Evolutionary conservation across 176 grass and related monocot species (phyloP).

Genomic region (Eleusine coracana): DNA sequence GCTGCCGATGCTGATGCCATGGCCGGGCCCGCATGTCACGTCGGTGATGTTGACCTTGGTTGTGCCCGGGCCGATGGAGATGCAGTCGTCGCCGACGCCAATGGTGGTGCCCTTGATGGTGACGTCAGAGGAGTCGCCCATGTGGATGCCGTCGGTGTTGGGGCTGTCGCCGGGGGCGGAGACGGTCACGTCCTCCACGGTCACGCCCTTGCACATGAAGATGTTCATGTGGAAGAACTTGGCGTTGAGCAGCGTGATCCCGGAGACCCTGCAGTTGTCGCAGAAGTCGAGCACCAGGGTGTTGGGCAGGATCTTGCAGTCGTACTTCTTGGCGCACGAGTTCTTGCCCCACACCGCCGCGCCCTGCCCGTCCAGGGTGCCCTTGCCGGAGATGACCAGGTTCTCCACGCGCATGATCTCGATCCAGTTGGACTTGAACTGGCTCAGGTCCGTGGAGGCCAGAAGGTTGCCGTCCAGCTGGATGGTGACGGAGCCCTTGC

Average conservation of each 20-base stretch:
- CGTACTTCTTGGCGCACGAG: conserved; percentile 50
- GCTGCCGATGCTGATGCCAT: conserved; percentile 76
- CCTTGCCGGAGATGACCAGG: conserved; percentile 46
- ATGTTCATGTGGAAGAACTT: conserved; percentile 85
- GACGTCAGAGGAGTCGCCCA: conserved; percentile 50
- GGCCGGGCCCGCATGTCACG: conserved; percentile 68
- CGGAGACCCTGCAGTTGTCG: conserved; percentile 25
- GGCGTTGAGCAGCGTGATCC: conserved; percentile 47
- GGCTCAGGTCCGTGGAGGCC: conserved; percentile 42
- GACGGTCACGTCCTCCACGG: conserved; percentile 46
- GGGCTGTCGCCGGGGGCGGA: conserved; percentile 49
- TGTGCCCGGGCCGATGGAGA: conserved; percentile 61
- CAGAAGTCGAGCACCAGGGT: conserved; percentile 54
- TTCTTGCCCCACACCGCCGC: conserved; percentile 51
- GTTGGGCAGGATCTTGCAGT: conserved; percentile 59
- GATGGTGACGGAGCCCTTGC: conserved; percentile 50
- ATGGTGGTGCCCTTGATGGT: conserved; percentile 55
- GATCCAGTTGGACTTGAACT: conserved; percentile 54
- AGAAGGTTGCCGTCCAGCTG: conserved; percentile 55
- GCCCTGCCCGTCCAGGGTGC: conserved; percentile 66
- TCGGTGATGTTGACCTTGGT: conserved; percentile 42
- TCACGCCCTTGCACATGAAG: conserved; percentile 46
- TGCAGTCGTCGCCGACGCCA: conserved; percentile 63
- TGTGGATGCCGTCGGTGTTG: conserved; percentile 70
- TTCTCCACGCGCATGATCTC: conserved; percentile 49